Base-by-base conservation (phyloP, 2,329 filamentous ascomycete genomes). In the Plenodomus lindquistii region DNA sequence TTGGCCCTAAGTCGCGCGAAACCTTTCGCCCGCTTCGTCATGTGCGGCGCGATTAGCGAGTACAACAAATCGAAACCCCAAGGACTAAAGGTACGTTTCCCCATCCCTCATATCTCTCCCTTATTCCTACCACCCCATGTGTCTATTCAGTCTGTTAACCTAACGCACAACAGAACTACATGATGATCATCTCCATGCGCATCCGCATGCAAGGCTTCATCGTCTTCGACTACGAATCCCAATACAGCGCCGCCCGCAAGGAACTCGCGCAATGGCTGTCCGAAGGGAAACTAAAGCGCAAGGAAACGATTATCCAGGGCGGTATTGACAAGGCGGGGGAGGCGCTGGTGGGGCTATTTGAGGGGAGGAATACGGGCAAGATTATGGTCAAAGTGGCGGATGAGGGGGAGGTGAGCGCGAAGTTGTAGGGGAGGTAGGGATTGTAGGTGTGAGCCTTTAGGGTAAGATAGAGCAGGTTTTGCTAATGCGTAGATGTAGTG, bases 301-400 rank as follows among this genome's bases (percentile, higher is more conserved):
- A 85, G 67, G 86, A 91, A 71, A 86, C 85, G 2, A 81, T 92
- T 48, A 71, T 91, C 52, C 81, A 81, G 59, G 87, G 87, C n/a
- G 88, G 88, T 0, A 71, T 91, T 11, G 73, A 76, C 48, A 78
- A 78, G 29, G 86, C 87, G 1, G 85, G 88, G 47, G 73, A 82
- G 55, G 85, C 81, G 0, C 75, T 91, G 44, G 70, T 83, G 11
- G 79, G 83, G 50, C 71, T 92, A 46, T 91, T 85, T 66, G 77
- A 82, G 40, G 88, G 88, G 35, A 74, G 78, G 15, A 92, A 92
- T 67, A 89, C 81, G 9, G 88, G 88, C 73, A 79, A 86, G 76
- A 76, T 4, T 7, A 19, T 17, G 35, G 35, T 37, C 10, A 37
- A 37, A 15, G 35, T 37, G 18, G 35, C 35, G 35, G 35, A 19